Evolutionary conservation across 2,329 filamentous ascomycete genomes (phyloP).

Genomic region (Dryadomyces quercivorus): DNA sequence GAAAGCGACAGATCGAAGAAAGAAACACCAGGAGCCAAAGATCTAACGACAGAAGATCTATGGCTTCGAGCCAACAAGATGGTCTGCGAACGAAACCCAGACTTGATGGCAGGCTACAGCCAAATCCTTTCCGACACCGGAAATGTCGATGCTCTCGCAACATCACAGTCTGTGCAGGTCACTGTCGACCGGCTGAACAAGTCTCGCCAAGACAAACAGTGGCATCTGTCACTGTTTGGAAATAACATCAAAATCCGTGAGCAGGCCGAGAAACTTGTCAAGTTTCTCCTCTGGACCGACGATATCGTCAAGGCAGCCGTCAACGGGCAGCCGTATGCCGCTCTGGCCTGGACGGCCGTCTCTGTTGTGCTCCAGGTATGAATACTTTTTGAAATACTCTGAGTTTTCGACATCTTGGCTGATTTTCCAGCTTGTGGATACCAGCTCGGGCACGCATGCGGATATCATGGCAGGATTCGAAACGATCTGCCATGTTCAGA

Average conservation of each 20-base stretch:
- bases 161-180: not conserved
- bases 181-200: not conserved
- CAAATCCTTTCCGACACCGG: not conserved
- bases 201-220: not conserved
- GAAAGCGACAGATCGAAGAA: not conserved
- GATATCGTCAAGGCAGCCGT: not conserved
- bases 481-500: not conserved
- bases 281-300: not conserved
- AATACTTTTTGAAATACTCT: too few relatives aligned
- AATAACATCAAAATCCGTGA: not conserved
- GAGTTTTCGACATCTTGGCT: too few relatives aligned
- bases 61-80: slow-evolving; percentile 8
- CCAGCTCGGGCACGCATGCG: not conserved
- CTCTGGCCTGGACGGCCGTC: not conserved
- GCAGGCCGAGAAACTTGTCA: not conserved
- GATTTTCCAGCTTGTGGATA: not conserved
- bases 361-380: not conserved
- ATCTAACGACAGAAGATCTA: not conserved
- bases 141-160: not conserved
- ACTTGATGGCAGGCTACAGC: not conserved
- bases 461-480: not conserved
- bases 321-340: not conserved
- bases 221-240: not conserved
- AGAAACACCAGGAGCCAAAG: not conserved
- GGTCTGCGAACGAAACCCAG: not conserved